Evolutionary conservation across 306 rosid species (phyloP).

Genomic region (Quercus glauca): DNA sequence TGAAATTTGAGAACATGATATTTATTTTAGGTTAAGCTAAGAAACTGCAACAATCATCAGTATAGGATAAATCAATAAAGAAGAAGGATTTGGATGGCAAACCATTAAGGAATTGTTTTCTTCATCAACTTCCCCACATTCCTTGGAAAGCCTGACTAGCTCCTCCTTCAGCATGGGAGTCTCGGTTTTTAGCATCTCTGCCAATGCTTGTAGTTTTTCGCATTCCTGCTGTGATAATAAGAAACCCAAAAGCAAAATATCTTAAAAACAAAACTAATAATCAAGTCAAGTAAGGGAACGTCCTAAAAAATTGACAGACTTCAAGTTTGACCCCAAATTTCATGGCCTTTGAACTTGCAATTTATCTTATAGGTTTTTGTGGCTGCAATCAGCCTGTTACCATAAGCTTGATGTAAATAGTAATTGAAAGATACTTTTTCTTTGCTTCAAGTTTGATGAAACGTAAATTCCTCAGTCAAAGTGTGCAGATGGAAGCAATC

Average conservation of each 20-base stretch:
- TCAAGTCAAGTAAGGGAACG: too few relatives aligned
- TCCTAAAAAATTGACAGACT: too few relatives aligned
- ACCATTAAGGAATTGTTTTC: conserved; percentile 39
- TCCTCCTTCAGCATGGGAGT: conserved; percentile 7
- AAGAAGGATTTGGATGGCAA: conserved; percentile 20
- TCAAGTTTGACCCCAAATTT: too few relatives aligned
- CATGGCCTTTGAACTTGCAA: too few relatives aligned
- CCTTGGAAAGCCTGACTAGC: conserved; percentile 23
- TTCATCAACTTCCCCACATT: conserved; percentile 18
- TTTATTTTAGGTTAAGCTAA: not conserved
- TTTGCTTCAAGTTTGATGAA: too few relatives aligned
- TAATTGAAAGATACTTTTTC: too few relatives aligned
- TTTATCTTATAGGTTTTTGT: too few relatives aligned
- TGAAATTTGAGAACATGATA: not conserved
- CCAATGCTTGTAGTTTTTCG: conserved; percentile 5
- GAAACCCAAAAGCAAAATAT: not conserved
- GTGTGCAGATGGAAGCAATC: too few relatives aligned
- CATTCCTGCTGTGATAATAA: conserved; percentile 35
- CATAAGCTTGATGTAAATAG: too few relatives aligned
- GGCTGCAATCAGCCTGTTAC: too few relatives aligned
- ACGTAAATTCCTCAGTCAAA: too few relatives aligned
- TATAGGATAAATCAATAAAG: not conserved
- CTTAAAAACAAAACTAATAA: too few relatives aligned
- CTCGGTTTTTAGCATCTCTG: conserved; percentile 9
- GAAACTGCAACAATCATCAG: not conserved